phyloP scores from a whole-genome alignment of 1,284 basidiomycete genomes.

The Pseudozyma sp. region DNA sequence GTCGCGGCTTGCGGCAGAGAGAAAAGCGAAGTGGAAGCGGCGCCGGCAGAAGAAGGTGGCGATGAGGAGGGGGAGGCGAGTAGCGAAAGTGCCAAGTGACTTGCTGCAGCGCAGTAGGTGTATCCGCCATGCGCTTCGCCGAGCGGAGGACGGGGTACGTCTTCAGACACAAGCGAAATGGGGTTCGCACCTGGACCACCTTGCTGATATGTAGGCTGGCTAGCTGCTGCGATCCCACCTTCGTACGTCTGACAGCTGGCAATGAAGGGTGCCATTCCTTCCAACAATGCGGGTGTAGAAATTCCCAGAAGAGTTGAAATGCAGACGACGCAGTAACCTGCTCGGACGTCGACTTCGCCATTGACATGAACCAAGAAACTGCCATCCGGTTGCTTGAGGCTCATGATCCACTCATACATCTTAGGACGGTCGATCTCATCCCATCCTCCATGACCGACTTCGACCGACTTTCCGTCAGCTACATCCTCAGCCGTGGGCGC shows the following conservation, averaged over 20 bases:
- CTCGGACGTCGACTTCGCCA: conserved; percentile 92
- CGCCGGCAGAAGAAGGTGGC: not conserved
- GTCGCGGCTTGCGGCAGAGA: conserved; percentile 57
- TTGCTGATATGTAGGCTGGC: conserved; percentile 74
- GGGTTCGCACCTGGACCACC: conserved; percentile 26
- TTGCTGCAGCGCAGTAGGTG: conserved; percentile 89
- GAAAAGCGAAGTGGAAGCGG: not conserved
- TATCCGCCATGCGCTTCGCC: conserved; percentile 99
- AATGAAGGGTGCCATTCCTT: conserved; percentile 71
- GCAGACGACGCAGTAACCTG: conserved; percentile 80
- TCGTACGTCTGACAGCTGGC: conserved; percentile 95
- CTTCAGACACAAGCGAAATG: conserved; percentile 20
- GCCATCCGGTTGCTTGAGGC: conserved; percentile 91
- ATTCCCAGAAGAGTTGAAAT: conserved; percentile 81
- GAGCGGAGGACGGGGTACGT: conserved; percentile 74
- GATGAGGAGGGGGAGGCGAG: conserved; percentile 13
- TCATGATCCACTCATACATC: conserved; percentile 90
- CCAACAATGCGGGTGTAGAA: conserved; percentile 85
- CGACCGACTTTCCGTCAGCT: conserved; percentile 73
- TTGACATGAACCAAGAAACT: conserved; percentile 89
- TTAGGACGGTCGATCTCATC: conserved; percentile 71
- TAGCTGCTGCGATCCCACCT: conserved; percentile 90
- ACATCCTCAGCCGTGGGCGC: conserved; percentile 51
- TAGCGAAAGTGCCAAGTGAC: conserved; percentile 81
- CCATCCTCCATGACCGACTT: conserved; percentile 66